Evolutionary conservation across 2,329 filamentous ascomycete species (phyloP).

Genomic region (Paracorniculantispora psalliotae): DNA sequence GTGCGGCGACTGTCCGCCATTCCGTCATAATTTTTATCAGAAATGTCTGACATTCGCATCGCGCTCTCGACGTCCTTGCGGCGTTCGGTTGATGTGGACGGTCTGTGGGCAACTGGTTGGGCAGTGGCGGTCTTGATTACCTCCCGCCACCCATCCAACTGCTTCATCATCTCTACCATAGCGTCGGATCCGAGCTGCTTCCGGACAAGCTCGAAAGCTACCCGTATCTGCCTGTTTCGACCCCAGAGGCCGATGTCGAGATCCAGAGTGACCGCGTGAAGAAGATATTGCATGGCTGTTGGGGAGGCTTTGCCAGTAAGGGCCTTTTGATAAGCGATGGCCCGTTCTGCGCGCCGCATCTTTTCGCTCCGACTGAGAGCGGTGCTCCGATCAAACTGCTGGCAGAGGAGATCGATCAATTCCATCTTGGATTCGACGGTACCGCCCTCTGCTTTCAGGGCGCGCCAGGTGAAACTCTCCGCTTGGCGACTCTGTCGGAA

Average conservation of each 20-base stretch:
- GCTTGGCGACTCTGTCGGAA: slow-evolving; percentile 1
- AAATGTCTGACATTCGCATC: too few species aligned
- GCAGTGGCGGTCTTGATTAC: slow-evolving; percentile 12
- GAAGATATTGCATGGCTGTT: slow-evolving; percentile 23
- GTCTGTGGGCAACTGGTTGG: not conserved
- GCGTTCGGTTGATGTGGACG: too few species aligned
- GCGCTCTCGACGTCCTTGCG: too few species aligned
- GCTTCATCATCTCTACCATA: slow-evolving; percentile 16
- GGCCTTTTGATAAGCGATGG: slow-evolving; percentile 22
- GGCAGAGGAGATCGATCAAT: slow-evolving; percentile 27
- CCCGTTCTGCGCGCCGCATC: slow-evolving; percentile 27
- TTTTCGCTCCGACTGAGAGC: slow-evolving; percentile 26
- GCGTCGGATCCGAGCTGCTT: slow-evolving; percentile 17
- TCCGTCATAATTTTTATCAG: too few species aligned
- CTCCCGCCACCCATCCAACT: slow-evolving; percentile 23
- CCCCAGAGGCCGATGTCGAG: slow-evolving; percentile 30
- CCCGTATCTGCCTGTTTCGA: slow-evolving; percentile 26
- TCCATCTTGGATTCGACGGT: slow-evolving; percentile 19
- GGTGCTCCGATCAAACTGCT: slow-evolving; percentile 25
- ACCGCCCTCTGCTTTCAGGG: slow-evolving; percentile 3
- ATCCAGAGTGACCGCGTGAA: slow-evolving; percentile 27
- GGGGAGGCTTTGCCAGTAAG: slow-evolving; percentile 22
- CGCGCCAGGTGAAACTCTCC: slow-evolving; percentile 3
- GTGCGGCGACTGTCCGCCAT: too few species aligned
- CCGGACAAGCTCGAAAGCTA: slow-evolving; percentile 25